Evolutionary conservation across 805 yeast genomes (phyloP), one percentile per base, ranked within the genome.

Genomic region (Yarrowia yakushimensis): DNA sequence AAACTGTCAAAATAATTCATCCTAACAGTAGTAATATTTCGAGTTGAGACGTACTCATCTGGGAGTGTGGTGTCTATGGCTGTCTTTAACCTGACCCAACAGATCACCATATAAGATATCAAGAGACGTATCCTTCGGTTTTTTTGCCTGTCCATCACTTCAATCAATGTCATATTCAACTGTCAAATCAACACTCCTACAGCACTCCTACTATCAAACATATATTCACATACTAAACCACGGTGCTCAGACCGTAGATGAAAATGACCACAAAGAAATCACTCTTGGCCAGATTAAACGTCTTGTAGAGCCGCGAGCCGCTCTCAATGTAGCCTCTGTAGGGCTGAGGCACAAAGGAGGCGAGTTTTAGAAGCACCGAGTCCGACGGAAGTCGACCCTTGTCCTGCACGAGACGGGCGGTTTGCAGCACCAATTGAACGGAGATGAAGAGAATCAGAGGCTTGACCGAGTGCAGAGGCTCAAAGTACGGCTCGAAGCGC

Each of bases 311-410:
- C 25, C 59, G 42, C 22, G 59, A 52, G 10, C 59, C 59, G 37
- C 59, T 52, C 48, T 55, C 48, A 28, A 55, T 41, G 48, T 55
- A 55, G 11, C 61, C 61, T 6, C 61, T 6, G 48, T 55, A 55
- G 6, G 46, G 61, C 31, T 39, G 61, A n/a, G 61, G 61, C 20
- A 55, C 48, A 41, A 55, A 55, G 12, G 48, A 27, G 7, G 48
- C 61, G 6, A 55, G 22, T 30, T 55, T 48, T 0, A 41, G 30
- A 36, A 55, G 18, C 46, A 55, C 39, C 13, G 61, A 41, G 17
- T 55, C 48, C 17, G 61, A 28, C 28, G 61, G 48, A 18, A 55
- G 39, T 9, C 48, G 48, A 3, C 61, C 61, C 30, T 55, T 55
- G n/a, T 55, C 61, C 30, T 55, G 61, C 13, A 55, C 48, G 20